Conservation (phyloP, 2,329 filamentous ascomycete genomes). For the Botrytis cinerea region DNA sequence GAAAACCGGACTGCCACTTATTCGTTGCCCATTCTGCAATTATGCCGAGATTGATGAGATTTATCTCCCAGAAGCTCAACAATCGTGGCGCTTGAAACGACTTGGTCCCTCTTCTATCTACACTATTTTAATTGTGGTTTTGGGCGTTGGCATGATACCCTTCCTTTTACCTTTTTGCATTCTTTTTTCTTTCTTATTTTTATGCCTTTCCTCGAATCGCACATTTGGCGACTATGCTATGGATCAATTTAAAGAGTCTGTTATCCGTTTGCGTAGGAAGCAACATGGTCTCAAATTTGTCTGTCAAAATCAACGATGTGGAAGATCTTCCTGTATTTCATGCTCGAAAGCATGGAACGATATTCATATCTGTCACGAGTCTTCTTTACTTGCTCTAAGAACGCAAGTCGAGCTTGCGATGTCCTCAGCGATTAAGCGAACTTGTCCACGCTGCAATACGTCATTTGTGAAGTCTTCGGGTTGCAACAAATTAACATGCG, state of each 20-base stretch:
- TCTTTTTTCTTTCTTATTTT: slow-evolving; percentile 49
- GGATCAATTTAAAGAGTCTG: slow-evolving; percentile 57
- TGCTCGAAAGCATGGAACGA: slow-evolving; percentile 85
- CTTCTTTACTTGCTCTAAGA: slow-evolving; percentile 75
- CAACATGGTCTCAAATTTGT: slow-evolving; percentile 74
- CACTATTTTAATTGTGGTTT: slow-evolving; percentile 48
- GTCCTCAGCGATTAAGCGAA: slow-evolving; percentile 90
- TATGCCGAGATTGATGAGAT: slow-evolving; percentile 88
- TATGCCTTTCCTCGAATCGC: slow-evolving; percentile 48
- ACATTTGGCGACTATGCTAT: slow-evolving; percentile 48
- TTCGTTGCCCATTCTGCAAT: slow-evolving; percentile 85
- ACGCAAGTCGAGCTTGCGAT: slow-evolving; percentile 91
- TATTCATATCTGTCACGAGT: slow-evolving; percentile 87
- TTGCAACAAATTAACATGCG: slow-evolving; percentile 95
- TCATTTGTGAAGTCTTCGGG: slow-evolving; percentile 91
- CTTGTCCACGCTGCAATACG: slow-evolving; percentile 87
- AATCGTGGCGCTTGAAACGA: slow-evolving; percentile 58
- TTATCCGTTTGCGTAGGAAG: slow-evolving; percentile 68
- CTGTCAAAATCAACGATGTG: slow-evolving; percentile 71
- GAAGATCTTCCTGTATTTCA: slow-evolving; percentile 72
- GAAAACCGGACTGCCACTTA: slow-evolving; percentile 71
- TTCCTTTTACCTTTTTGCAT: slow-evolving; percentile 56
- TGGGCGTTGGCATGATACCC: slow-evolving; percentile 57
- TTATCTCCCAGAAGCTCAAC: slow-evolving; percentile 59
- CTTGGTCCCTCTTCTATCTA: slow-evolving; percentile 46